A percentile compares a stretch with the other conserved stretches of the same genome.
Conservation (phyloP, 2,329 filamentous ascomycete species). For the Ophiostoma sp. region DNA sequence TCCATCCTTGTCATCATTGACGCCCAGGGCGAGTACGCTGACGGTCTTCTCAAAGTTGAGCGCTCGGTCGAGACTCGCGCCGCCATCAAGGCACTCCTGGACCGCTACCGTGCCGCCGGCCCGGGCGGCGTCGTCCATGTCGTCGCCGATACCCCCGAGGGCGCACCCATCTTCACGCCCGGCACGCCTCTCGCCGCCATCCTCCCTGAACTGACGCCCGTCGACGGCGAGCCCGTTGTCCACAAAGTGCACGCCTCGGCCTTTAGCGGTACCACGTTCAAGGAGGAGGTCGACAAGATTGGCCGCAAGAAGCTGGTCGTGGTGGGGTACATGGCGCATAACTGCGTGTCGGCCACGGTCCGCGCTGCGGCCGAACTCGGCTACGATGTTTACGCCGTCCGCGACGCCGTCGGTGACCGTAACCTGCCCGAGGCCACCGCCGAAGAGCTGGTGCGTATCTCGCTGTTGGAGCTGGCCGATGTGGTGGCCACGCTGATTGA, state of each 20-base stretch:
- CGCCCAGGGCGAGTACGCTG: constrained; percentile 25
- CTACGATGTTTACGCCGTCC: constrained; percentile 18
- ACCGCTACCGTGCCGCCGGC: constrained; percentile 21
- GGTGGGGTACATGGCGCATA: constrained; percentile 22
- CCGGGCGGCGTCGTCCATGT: constrained; percentile 22
- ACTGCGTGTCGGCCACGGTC: constrained; percentile 22
- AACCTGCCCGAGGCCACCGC: constrained; percentile 14
- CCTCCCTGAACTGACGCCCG: constrained; percentile 18
- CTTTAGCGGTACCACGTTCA: constrained; percentile 5
- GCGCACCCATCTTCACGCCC: constrained; percentile 25
- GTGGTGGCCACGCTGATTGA: constrained; percentile 21
- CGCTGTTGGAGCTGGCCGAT: constrained; percentile 23
- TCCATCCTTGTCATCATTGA: constrained; percentile 25
- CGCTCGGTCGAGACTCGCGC: constrained; percentile 9
- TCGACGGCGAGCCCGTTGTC: constrained; percentile 21
- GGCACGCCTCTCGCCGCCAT: constrained; percentile 22
- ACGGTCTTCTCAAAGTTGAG: constrained; percentile 18
- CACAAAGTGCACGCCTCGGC: constrained; percentile 21
- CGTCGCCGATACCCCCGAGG: neutral
- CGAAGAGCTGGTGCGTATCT: constrained; percentile 23
- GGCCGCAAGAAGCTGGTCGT: constrained; percentile 21
- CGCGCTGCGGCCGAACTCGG: neutral
- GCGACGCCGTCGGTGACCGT: constrained; percentile 20
- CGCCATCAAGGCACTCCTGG: constrained; percentile 22
- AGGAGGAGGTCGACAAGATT: constrained; percentile 20